These are phyloP conservation scores for Polyporus arcularius DNA, from an alignment of 768 basidiomycete genomes.

Conservation along the genomic window DNA sequence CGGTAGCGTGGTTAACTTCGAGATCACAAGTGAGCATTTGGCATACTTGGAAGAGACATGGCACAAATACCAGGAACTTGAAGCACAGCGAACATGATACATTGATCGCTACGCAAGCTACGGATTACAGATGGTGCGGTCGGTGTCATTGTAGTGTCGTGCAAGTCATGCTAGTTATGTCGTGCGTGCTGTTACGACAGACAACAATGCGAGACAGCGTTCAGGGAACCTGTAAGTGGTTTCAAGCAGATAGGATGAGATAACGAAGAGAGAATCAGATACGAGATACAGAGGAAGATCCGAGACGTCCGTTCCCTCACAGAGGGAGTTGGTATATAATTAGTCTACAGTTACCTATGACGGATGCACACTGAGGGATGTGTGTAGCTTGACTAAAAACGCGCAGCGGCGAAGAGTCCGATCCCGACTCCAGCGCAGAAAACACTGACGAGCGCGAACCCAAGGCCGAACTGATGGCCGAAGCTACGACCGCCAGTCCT, in stretches of 20 bases:
- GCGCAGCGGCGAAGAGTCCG: slow-evolving; percentile 35
- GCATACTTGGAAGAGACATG: too few species aligned
- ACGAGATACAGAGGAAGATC: not conserved
- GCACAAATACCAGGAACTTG: too few species aligned
- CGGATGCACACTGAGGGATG: not conserved
- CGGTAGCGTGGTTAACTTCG: too few species aligned
- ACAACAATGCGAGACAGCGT: not conserved
- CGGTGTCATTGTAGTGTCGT: not conserved
- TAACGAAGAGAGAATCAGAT: not conserved
- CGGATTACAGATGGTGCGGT: not conserved
- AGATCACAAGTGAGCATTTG: too few species aligned
- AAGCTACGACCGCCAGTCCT: not conserved
- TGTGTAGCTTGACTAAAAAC: not conserved
- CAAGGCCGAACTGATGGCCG: slow-evolving; percentile 25
- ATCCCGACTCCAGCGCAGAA: slow-evolving; percentile 49
- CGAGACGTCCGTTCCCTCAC: not conserved
- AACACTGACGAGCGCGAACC: slow-evolving; percentile 39
- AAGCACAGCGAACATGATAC: not conserved
- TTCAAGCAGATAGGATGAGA: not conserved
- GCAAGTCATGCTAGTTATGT: not conserved
- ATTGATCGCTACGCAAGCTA: not conserved
- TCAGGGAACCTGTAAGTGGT: not conserved
- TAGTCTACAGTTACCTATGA: not conserved
- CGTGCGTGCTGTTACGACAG: not conserved
- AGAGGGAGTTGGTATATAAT: not conserved